Conservation (phyloP, 2,329 filamentous ascomycete genomes). For the Neodidymelliopsis sp. region DNA sequence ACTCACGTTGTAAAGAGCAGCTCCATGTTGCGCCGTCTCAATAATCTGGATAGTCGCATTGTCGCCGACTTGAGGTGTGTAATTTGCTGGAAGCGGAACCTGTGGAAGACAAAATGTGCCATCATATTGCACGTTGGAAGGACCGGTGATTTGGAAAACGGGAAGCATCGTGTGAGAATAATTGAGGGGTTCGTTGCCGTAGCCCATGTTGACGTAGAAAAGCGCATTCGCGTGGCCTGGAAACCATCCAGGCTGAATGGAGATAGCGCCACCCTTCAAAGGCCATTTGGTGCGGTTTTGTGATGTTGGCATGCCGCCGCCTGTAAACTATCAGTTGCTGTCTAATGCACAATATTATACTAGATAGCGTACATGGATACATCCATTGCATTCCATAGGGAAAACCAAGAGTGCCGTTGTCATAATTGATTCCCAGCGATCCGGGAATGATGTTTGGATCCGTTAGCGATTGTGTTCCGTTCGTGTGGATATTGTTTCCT, state of each 20-base stretch:
- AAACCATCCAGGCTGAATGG: constrained; percentile 96
- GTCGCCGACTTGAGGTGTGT: constrained; percentile 78
- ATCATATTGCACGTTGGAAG: constrained; percentile 82
- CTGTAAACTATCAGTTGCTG: constrained; percentile 57
- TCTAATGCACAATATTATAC: neutral
- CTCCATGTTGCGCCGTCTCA: constrained; percentile 83
- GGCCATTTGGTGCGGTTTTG: constrained; percentile 94
- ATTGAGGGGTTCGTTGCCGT: constrained; percentile 81
- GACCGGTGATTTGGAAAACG: constrained; percentile 83
- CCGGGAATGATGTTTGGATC: constrained; percentile 46
- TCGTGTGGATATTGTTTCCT: constrained; percentile 84
- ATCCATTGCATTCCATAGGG: constrained; percentile 95
- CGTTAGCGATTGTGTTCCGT: constrained; percentile 62
- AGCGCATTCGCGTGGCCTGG: constrained; percentile 82
- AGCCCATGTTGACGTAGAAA: constrained; percentile 90
- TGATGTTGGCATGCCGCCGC: constrained; percentile 80
- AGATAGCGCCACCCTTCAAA: constrained; percentile 81
- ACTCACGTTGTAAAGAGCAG: constrained; percentile 79
- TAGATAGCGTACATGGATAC: constrained; percentile 79
- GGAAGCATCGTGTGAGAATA: constrained; percentile 85
- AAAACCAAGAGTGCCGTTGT: constrained; percentile 60
- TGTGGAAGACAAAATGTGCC: constrained; percentile 90
- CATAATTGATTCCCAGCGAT: constrained; percentile 55
- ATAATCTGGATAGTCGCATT: constrained; percentile 90
- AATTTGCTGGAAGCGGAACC: constrained; percentile 78